phyloP scores from a whole-genome alignment of 208 protist genomes.

The Herpetomonas tarakana region DNA sequence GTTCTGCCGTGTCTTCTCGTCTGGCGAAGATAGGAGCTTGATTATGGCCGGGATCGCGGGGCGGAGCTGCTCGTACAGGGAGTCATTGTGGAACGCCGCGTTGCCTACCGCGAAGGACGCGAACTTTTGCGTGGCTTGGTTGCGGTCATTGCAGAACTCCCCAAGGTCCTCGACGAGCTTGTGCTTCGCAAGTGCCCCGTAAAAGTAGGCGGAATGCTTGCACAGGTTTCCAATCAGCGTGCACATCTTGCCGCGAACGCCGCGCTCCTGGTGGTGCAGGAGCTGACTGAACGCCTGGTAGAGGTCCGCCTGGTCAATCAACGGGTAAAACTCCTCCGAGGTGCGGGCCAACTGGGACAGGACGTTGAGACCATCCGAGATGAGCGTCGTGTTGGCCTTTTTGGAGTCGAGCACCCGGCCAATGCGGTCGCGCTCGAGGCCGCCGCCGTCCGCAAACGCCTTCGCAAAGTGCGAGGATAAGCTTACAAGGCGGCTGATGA shows the following conservation, averaged over 20 bases:
- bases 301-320: conserved; percentile 81
- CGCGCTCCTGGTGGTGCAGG: conserved; percentile 65
- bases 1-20: conserved; percentile 95
- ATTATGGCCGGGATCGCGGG: conserved; percentile 78
- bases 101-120: conserved; percentile 96
- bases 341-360: conserved; percentile 90
- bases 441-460: conserved; percentile 85
- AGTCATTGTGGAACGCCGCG: conserved; percentile 91
- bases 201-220: conserved; percentile 93
- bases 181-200: conserved; percentile 71
- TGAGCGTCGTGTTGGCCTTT: conserved; percentile 60
- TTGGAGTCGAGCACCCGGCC: conserved; percentile 68
- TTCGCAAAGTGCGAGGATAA: conserved; percentile 70
- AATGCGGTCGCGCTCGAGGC: conserved; percentile 67
- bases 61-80: conserved; percentile 79
- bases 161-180: conserved; percentile 75
- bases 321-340: conserved; percentile 83
- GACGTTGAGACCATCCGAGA: conserved; percentile 89
- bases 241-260: conserved; percentile 90
- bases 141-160: conserved; percentile 75
- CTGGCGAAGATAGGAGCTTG: conserved; percentile 62
- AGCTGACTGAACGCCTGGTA: conserved; percentile 65
- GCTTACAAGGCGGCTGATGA: conserved; percentile 85
- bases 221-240: conserved; percentile 95
- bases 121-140: conserved; percentile 91